Evolutionary conservation across 352 stramenopile species (phyloP), one percentile per base, ranked within the genome.

Genomic region (Phytophthora brassicae): DNA sequence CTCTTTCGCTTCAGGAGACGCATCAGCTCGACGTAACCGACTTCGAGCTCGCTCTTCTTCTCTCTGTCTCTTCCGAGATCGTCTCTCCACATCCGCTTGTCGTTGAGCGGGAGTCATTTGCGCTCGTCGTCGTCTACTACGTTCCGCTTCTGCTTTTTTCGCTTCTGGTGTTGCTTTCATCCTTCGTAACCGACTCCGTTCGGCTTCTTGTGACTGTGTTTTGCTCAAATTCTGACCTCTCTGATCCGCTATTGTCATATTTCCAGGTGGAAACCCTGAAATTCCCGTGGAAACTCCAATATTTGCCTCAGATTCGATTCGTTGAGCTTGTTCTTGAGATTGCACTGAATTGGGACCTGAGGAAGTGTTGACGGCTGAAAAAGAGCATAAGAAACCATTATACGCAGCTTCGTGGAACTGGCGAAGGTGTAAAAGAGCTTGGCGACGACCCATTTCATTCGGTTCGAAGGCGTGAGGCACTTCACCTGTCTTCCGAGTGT

Each of bases 351-450:
- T 12, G 17, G 6, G 48, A 60, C 41, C 41, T 0, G 33, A 42
- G 19, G 57, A 60, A 29, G 17, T 48, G 3, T 49, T 51, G n/a
- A 75, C 68, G 0, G 69, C 66, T 5, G 80, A 75, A 9, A 86
- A 50, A 41, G 69, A 81, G 22, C 60, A 64, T 24, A 89, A 56
- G 60, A 89, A 88, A 6, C 43, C 66, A 19, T 81, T 76, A 56
- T 88, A 91, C 0, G 70, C 73, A 7, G 46, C 46, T 58, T 81
- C 83, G 41, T 92, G 83, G 55, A 60, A 73, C 41, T 88, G 77
- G 0, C 77, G 80, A 13, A 92, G 46, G 39, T 92, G 83, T 35
- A 86, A 47, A 28, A 92, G 75, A 35, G 83, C 83, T 57, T 90
- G 78, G 0, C 71, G 70, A 17, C 74, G 76, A 5, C 83, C 83